phyloP scores from a whole-genome alignment of 495 filamentous ascomycete genomes.

The Platismatia glauca region DNA sequence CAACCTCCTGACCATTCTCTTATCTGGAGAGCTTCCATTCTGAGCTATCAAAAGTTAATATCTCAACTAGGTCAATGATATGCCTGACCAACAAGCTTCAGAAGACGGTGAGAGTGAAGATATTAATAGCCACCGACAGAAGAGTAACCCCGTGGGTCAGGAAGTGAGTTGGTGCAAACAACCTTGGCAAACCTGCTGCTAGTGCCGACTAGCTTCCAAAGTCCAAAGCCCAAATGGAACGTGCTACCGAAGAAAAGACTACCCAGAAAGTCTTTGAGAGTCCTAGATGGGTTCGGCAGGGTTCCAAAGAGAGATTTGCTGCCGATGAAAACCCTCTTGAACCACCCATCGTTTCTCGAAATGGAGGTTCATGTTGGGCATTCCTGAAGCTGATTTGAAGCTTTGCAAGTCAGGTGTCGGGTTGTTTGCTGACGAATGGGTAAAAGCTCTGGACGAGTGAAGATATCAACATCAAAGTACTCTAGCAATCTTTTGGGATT shows the following conservation, averaged over 20 bases:
- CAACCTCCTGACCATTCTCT: not conserved
- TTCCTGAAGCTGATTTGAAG: not conserved
- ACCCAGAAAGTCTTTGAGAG: too few relatives aligned
- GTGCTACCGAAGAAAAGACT: too few relatives aligned
- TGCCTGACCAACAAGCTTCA: too few relatives aligned
- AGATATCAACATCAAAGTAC: not conserved
- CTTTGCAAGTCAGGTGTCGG: not conserved
- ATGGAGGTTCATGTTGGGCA: not conserved
- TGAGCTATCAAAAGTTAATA: not conserved
- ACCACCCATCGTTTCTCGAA: not conserved
- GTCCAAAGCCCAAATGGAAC: too few relatives aligned
- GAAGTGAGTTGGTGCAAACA: too few relatives aligned
- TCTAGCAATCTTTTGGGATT: not conserved
- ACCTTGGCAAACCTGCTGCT: too few relatives aligned
- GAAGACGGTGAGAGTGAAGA: too few relatives aligned
- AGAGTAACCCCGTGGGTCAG: too few relatives aligned
- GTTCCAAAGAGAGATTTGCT: not conserved
- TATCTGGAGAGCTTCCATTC: not conserved
- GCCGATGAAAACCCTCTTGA: not conserved
- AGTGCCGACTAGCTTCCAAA: too few relatives aligned
- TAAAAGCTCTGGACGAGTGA: not conserved
- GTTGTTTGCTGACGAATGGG: not conserved
- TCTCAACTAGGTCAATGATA: too few relatives aligned
- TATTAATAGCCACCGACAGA: too few relatives aligned
- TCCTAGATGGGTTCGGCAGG: too few relatives aligned